These are phyloP conservation scores for Metrosideros polymorpha DNA, from an alignment of 441 rosid genomes.

Conservation along the genomic window DNA sequence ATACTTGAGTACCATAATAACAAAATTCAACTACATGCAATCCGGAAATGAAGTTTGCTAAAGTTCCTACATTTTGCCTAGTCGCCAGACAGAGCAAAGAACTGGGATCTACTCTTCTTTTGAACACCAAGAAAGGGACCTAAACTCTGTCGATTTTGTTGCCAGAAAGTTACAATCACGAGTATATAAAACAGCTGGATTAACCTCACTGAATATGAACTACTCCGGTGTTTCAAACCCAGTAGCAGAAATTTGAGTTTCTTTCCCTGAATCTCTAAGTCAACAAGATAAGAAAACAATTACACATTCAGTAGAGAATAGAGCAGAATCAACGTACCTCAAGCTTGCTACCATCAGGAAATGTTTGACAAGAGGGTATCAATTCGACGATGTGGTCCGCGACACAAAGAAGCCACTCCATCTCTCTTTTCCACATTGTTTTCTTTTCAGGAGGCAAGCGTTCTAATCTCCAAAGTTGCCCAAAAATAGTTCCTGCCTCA, in stretches of 20 bases:
- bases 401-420: constrained; percentile 8
- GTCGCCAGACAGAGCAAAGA: background rate
- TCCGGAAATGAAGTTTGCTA: background rate
- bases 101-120: background rate
- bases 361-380: constrained; percentile 8
- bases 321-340: background rate
- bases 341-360: constrained; percentile 12
- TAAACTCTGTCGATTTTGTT: background rate
- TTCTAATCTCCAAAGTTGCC: constrained; percentile 10
- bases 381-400: constrained; percentile 8
- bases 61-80: background rate
- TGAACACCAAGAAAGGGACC: background rate
- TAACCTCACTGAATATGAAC: background rate
- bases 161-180: background rate
- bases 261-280: background rate
- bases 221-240: background rate
- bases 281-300: background rate
- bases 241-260: background rate
- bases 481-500: constrained; percentile 1
- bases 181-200: background rate
- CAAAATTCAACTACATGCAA: background rate
- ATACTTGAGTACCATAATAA: background rate
- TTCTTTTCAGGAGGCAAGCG: constrained; percentile 3
- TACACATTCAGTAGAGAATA: background rate
- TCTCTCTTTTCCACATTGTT: constrained; percentile 7